Evolutionary conservation across 306 rosid species (phyloP).

Genomic region (Cucurbita pepo): DNA sequence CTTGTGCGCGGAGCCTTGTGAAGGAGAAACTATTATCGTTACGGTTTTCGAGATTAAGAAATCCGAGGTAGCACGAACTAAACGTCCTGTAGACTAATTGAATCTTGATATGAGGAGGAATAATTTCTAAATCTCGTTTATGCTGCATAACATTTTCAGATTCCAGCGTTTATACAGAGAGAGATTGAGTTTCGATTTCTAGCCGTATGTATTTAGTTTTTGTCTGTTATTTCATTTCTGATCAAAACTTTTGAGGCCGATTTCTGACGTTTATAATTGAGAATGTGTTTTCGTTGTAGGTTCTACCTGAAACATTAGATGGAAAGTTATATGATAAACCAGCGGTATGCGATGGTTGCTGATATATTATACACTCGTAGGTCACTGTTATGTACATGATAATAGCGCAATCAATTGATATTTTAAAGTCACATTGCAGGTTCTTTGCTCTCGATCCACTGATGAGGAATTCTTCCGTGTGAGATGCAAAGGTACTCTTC

Average conservation of each 20-base stretch:
- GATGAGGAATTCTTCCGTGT: conserved; percentile 72
- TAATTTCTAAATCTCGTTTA: neutral
- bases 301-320: conserved; percentile 59
- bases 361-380: neutral
- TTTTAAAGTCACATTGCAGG: conserved; percentile 23
- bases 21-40: conserved; percentile 57
- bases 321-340: conserved; percentile 38
- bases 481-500: conserved; percentile 62
- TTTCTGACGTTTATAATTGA: neutral
- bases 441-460: conserved; percentile 76
- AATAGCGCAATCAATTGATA: neutral
- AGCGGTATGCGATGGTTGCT: conserved; percentile 34
- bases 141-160: conserved; percentile 24
- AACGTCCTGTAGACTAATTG: neutral
- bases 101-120: neutral
- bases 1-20: conserved; percentile 73
- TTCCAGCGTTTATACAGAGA: conserved; percentile 76
- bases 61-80: conserved; percentile 42
- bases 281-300: conserved; percentile 26
- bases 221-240: neutral
- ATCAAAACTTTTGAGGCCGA: neutral
- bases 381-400: neutral
- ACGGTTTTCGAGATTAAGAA: conserved; percentile 69
- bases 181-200: conserved; percentile 88
- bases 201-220: conserved; percentile 36